Base-by-base conservation (phyloP, 1,284 basidiomycete genomes). In the Sutorius eximius region DNA sequence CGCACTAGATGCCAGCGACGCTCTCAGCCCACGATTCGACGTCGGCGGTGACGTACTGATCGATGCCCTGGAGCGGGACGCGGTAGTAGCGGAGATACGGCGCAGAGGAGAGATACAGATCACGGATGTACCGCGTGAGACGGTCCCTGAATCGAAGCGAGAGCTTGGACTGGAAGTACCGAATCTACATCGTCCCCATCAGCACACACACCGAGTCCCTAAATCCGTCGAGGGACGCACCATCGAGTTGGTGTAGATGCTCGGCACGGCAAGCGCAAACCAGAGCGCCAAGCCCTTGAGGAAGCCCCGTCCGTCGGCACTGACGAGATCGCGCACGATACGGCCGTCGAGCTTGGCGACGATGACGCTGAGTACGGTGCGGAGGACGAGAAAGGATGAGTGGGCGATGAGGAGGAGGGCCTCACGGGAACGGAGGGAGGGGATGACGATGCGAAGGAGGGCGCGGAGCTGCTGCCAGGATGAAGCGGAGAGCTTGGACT, bases 161-260 rank as follows among this genome's bases (percentile, higher is more conserved):
- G 3, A 99, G 82, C 61, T 92, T 93, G n/a, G 89, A 85, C 74
- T 98, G 95, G 0, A 98, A 78, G 70, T 93, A 92, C 20, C 90
- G 87, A 56, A 97, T 91, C 92, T 27, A 27, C 24, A 27, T 27
- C 24, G 24, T 27, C 24, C 24, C 24, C 24, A 27, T 27, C 6
- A 27, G 24, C 24, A 27, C 24, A 27, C 24, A 27, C 24, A 27
- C 24, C 24, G 24, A 27, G 24, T 27, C 24, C 6, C 24, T 27
- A 5, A 27, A 27, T 27, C 24, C 5, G 5, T 27, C 24, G 5
- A 27, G 24, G 24, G 24, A 57, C 77, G 33, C 45, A 90, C 89
- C 93, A 98, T 95, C 1, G 93, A 88, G 69, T 99, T 98, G 0
- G 95, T 98, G 69, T 95, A 96, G 18, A 93, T 95, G 65, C 91